phyloP scores from a whole-genome alignment of 2,329 filamentous ascomycete genomes.

The Coniosporium tulheliwenetii region DNA sequence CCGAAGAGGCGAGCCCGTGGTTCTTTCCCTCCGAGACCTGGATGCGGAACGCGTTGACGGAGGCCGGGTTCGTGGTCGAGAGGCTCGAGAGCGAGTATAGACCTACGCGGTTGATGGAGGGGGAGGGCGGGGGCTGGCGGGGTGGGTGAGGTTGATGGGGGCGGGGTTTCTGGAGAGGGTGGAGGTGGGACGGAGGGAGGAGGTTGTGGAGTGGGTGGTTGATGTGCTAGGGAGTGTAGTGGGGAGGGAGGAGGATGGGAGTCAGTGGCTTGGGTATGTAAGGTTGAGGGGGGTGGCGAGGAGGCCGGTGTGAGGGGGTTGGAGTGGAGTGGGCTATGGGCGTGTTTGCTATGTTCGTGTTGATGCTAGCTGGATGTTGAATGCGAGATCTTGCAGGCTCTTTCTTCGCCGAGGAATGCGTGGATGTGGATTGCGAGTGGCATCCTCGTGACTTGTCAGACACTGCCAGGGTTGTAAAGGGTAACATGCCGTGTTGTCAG shows the following conservation, averaged over 20 bases:
- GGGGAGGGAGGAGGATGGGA: constrained; percentile 39
- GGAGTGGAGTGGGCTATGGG: too few relatives aligned
- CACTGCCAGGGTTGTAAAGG: too few relatives aligned
- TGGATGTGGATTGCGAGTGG: too few relatives aligned
- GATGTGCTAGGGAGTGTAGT: constrained; percentile 40
- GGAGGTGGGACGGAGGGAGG: constrained; percentile 32
- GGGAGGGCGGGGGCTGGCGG: constrained; percentile 39
- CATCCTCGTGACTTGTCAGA: too few relatives aligned
- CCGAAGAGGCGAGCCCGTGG: constrained; percentile 44
- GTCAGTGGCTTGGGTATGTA: constrained; percentile 32
- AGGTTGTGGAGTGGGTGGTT: constrained; percentile 36
- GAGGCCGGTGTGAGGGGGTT: constrained; percentile 7
- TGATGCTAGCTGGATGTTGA: too few relatives aligned
- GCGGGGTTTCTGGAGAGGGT: constrained; percentile 41
- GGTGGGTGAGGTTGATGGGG: constrained; percentile 52
- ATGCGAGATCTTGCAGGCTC: too few relatives aligned
- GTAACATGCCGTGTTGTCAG: too few relatives aligned
- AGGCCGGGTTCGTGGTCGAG: constrained; percentile 26
- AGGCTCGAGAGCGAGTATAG: constrained; percentile 47
- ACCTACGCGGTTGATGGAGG: constrained; percentile 39
- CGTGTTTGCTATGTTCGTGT: too few relatives aligned
- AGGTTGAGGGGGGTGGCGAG: constrained; percentile 25
- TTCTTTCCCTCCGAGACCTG: constrained; percentile 54
- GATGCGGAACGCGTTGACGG: constrained; percentile 26
- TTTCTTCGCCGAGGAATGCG: too few relatives aligned